phyloP scores from a whole-genome alignment of 768 basidiomycete genomes.

The Lactifluus echinatus region DNA sequence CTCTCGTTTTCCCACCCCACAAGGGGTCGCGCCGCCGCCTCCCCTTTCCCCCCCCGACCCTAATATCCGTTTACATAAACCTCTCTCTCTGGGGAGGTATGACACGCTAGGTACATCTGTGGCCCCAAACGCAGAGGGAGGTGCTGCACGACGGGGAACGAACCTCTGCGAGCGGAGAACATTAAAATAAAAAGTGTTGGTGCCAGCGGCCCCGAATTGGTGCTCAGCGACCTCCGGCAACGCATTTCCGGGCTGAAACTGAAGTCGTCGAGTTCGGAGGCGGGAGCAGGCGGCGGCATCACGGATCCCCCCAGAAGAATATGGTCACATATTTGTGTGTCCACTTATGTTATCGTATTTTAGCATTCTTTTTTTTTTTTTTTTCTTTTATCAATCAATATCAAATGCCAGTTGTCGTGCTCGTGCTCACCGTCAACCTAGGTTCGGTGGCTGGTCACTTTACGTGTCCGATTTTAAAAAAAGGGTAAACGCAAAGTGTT shows the following conservation, averaged over 20 bases:
- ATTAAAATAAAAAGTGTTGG: background rate
- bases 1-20: background rate
- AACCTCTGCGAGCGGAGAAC: background rate
- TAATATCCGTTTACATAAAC: constrained; percentile 1
- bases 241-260: too few species aligned
- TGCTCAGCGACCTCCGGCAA: constrained; percentile 15
- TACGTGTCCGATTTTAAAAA: background rate
- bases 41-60: too few species aligned
- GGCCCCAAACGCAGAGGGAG: too few species aligned
- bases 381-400: background rate
- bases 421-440: background rate
- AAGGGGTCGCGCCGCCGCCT: background rate
- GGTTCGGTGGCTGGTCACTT: background rate
- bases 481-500: background rate
- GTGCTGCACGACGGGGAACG: too few species aligned
- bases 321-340: too few species aligned
- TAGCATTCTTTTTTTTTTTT: background rate
- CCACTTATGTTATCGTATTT: background rate
- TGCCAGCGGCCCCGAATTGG: constrained; percentile 14
- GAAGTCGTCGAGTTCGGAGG: too few species aligned
- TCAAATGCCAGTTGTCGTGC: background rate
- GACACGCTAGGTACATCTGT: too few species aligned
- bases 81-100: background rate
- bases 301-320: too few species aligned
- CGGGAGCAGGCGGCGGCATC: too few species aligned